phyloP scores from a whole-genome alignment of 2,329 filamentous ascomycete genomes.

The Apiospora marii region DNA sequence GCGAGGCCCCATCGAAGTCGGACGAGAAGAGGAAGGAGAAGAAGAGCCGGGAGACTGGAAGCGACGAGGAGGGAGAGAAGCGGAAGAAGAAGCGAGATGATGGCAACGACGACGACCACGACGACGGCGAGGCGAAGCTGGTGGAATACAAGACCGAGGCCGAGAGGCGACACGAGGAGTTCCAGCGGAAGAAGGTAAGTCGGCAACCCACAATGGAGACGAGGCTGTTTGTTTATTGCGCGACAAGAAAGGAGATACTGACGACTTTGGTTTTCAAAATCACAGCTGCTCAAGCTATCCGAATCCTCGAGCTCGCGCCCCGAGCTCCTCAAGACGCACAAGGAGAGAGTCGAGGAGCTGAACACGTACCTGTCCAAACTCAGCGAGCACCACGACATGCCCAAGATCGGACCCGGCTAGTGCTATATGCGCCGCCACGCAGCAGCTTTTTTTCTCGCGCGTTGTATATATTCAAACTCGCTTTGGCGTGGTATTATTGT shows the following conservation, averaged over 20 bases:
- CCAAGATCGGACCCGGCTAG: conserved; percentile 69
- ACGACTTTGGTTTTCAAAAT: conserved; percentile 23
- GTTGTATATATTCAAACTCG: conserved; percentile 20
- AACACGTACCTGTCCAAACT: conserved; percentile 92
- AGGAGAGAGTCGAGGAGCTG: conserved; percentile 93
- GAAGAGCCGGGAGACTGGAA: conserved; percentile 40
- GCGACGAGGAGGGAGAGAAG: conserved; percentile 38
- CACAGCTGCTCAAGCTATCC: conserved; percentile 80
- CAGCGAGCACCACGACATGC: conserved; percentile 98
- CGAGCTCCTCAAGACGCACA: conserved; percentile 94
- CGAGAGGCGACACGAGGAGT: conserved; percentile 82
- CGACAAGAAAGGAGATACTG: background rate
- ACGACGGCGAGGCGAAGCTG: conserved; percentile 38
- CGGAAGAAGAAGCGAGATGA: conserved; percentile 38
- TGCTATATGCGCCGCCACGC: background rate
- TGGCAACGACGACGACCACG: conserved; percentile 41
- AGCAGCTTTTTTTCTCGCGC: background rate
- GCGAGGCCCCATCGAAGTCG: conserved; percentile 36
- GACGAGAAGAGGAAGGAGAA: conserved; percentile 45
- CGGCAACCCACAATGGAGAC: background rate
- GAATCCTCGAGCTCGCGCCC: conserved; percentile 63
- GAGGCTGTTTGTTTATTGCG: background rate
- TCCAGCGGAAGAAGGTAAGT: conserved; percentile 79
- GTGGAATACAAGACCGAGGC: conserved; percentile 77
- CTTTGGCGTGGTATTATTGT: conserved; percentile 15